Evolutionary conservation across 768 basidiomycete genomes (phyloP), one percentile per base, ranked within the genome.

Genomic region (Mycena indigotica): DNA sequence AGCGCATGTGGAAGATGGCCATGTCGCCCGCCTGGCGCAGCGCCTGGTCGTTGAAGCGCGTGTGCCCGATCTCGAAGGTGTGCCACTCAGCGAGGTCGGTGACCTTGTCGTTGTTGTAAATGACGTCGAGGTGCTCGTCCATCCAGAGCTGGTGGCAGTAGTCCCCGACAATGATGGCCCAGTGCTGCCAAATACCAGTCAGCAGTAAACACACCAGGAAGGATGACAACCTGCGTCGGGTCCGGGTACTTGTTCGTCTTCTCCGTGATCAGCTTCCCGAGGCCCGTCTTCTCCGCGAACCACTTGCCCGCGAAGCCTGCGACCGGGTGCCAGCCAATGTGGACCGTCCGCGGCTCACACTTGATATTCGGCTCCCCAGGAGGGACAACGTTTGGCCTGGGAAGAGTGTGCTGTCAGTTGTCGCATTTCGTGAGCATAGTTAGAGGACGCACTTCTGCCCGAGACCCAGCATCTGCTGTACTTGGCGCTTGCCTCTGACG

Each of bases 221-320:
- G n/a, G n/a, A n/a, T n/a, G n/a, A n/a, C n/a, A n/a, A n/a, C n/a
- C n/a, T n/a, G 58, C 16, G 58, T 60, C 13, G 58, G 58, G 30
- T 60, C 58, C 24, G 58, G 58, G 16, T 50, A 60, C 3, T 23
- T 28, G 28, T 55, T 49, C 30, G 40, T 51, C 41, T 52, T 55
- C 44, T 55, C 58, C 1, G 58, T 60, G 24, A 60, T 45, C 13
- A 55, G 30, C 10, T 30, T 25, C 2, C 58, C 58, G 8, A 60
- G 54, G n/a, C 58, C 58, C 5, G 50, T 60, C 53, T 60, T 55
- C 40, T 60, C 58, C 8, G 58, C 58, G 40, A 60, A 60, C 58
- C 58, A 60, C 28, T 60, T 60, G 23, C 58, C 58, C 1, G 58
- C 58, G 28, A 60, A 55, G 13, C 58, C 58, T 6, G 58, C 58